Base-by-base conservation (phyloP, 805 yeast species). In the Wickerhamiella hasegawae region DNA sequence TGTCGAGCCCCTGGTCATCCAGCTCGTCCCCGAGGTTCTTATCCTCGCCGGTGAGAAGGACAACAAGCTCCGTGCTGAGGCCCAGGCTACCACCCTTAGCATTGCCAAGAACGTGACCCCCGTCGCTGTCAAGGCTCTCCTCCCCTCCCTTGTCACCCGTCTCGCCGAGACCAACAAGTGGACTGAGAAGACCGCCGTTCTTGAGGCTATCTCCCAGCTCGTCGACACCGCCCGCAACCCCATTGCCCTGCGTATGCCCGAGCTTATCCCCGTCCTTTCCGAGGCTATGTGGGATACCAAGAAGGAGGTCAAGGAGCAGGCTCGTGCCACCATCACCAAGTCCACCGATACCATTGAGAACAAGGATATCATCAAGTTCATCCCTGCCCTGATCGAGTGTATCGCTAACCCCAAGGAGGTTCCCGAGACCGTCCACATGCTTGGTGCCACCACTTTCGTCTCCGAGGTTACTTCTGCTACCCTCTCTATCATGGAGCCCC, bases 271-370 rank as follows among this genome's bases (percentile, higher is more conserved):
- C 65, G 90, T 78, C 50, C 70, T 90, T 56, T 90, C 98, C 53
- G 99, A 90, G 72, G 83, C 96, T 56, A 90, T 90, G 97, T 90
- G 99, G 99, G 98, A 90, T 68, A 90, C 99, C 67, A 90, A 90
- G 77, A 71, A 73, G 66, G 97, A 90, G 59, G 98, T 90, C 60
- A 90, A 90, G 78, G 73, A 70, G 52, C 94, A 92, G 61, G 97
- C 99, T 47, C 80, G 90, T 53, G 76, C 76, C 55, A 83, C 97
- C 64, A 84, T 90, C 74, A 72, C 85, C 65, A 82, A 83, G 68
- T 76, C 94, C 52, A 90, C 98, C 55, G 90, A 85, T 65, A 84
- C 97, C 58, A 87, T 90, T 52, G 92, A 87, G 65, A 90, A 90
- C 90, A 90, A 87, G 78, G 99, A 90, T 85, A 92, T 90, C 61